Evolutionary conservation across 1,284 basidiomycete genomes (phyloP), one percentile per base, ranked within the genome.

Genomic region (Fomitiporia mediterranea): DNA sequence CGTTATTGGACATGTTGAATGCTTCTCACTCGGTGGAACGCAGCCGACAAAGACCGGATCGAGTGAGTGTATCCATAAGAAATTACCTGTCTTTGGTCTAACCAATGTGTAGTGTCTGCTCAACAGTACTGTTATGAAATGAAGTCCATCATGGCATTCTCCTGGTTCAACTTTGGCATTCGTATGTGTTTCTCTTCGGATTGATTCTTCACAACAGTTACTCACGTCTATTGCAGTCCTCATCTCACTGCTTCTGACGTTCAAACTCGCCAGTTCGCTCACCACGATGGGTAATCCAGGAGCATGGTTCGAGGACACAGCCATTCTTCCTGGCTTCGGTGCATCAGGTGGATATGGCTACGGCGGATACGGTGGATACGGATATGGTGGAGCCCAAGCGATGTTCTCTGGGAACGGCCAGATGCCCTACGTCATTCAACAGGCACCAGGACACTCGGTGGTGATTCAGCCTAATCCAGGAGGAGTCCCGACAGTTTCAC

Each of bases 111-210:
- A 91, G 88, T 82, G 58, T 78, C 77, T 50, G 69, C 70, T 2
- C 72, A 72, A 62, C 66, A 71, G 21, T 89, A 79, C 61, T 91
- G 88, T 67, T 85, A 87, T 67, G 79, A 89, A 65, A 86, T 89
- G 82, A 88, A 85, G 67, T 81, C 83, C 53, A 76, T 88, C 37
- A 79, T 89, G 62, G 86, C 84, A 1, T 82, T 90, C 67, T 89
- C 88, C 0, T 91, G 89, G 88, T 74, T 80, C 65, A 71, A 80
- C 53, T 90, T 90, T 64, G 73, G 74, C 53, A 65, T 83, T 47
- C 81, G 82, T 75, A 64, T 48, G 83, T 77, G 15, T 74, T 40
- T 68, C 74, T 46, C 57, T 30, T 15, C 72, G 59, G 56, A 70
- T 69, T 73, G 53, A 72, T 70, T 49, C 56, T 40, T 56, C 40